Percentiles rank a stretch among this genome's conserved stretches.
Conservation (phyloP, 2,329 filamentous ascomycete genomes). For the Paracorniculantispora psalliotae region DNA sequence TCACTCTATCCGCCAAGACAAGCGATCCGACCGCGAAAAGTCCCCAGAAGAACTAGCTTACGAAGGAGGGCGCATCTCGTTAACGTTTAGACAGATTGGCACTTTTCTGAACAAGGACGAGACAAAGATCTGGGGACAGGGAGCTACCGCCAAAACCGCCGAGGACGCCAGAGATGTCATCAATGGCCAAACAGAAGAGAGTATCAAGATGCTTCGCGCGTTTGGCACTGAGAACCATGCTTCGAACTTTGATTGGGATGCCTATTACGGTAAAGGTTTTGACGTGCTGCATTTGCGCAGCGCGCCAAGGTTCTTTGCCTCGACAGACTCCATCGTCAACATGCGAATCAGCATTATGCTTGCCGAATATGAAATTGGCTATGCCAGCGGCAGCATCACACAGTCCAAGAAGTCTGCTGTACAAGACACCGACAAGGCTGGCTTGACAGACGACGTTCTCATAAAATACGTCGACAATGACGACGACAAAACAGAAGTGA, state of each 20-base stretch:
- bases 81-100: conserved; percentile 86
- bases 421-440: neutral
- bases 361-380: conserved; percentile 41
- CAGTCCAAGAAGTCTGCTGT: conserved; percentile 17
- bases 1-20: conserved; percentile 88
- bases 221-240: conserved; percentile 84
- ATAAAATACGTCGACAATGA: conserved; percentile 55
- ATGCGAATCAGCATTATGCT: conserved; percentile 47
- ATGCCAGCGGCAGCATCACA: conserved; percentile 41
- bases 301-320: conserved; percentile 47
- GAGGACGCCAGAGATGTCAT: conserved; percentile 58
- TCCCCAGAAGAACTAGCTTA: conserved; percentile 65
- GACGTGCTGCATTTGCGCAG: conserved; percentile 69
- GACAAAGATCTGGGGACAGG: conserved; percentile 82
- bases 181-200: conserved; percentile 63
- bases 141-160: conserved; percentile 65
- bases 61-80: conserved; percentile 73
- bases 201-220: conserved; percentile 64
- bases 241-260: conserved; percentile 67
- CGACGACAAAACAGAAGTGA: conserved; percentile 37
- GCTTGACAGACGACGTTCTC: conserved; percentile 20
- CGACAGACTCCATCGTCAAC: conserved; percentile 43
- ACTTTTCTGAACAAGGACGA: conserved; percentile 71
- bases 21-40: conserved; percentile 65
- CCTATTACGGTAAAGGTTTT: conserved; percentile 72